Percentiles rank a stretch among this genome's conserved stretches.
phyloP scores from a whole-genome alignment of 2,329 filamentous ascomycete genomes.

The Dactylonectria estremocensis region DNA sequence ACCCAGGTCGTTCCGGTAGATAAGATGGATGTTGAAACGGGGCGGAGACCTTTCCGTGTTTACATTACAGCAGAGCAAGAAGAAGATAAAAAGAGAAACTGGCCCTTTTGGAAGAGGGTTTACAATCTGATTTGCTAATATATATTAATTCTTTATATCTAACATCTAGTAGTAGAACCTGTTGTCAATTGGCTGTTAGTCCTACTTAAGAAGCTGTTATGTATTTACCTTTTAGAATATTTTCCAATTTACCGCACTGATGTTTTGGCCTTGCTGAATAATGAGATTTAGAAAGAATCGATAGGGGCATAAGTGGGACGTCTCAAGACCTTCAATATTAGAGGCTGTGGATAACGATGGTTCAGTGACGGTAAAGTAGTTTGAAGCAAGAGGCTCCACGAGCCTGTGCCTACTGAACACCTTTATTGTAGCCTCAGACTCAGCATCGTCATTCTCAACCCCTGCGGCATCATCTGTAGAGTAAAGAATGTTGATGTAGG shows the following conservation, averaged over 20 bases:
- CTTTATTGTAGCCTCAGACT: background rate
- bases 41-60: conserved; percentile 87
- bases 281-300: conserved; percentile 25
- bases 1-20: conserved; percentile 76
- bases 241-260: too few species aligned
- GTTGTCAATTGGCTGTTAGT: too few species aligned
- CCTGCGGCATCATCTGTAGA: conserved; percentile 2
- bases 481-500: conserved; percentile 31
- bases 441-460: background rate
- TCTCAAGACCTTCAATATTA: conserved; percentile 19
- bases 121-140: conserved; percentile 80
- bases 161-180: too few species aligned
- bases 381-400: background rate
- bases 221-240: too few species aligned
- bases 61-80: conserved; percentile 85
- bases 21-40: conserved; percentile 91
- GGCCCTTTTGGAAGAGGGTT: conserved; percentile 83
- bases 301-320: conserved; percentile 3
- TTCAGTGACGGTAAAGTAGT: background rate
- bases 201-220: too few species aligned
- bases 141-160: too few species aligned
- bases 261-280: too few species aligned
- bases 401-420: background rate
- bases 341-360: background rate
- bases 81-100: conserved; percentile 77